Conservation (phyloP, 345 rosid genomes). For the Psidium friedrichsthalianum region DNA sequence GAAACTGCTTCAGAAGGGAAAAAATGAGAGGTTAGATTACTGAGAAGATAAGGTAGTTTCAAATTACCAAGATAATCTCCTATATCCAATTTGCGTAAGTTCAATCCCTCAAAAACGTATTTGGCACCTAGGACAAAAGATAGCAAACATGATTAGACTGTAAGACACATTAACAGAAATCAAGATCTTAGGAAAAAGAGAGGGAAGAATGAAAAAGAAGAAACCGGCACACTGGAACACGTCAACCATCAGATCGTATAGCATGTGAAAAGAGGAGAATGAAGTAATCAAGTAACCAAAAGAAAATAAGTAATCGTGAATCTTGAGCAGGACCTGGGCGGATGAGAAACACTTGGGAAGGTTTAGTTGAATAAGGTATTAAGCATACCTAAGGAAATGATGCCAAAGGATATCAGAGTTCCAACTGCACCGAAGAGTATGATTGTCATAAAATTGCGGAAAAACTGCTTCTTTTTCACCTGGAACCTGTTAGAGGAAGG, state of each 20-base stretch:
- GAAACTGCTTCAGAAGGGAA: background rate
- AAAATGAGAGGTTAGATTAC: background rate
- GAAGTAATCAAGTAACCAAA: background rate
- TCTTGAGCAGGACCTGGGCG: background rate
- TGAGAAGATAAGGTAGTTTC: background rate
- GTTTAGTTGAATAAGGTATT: background rate
- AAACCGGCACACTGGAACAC: background rate
- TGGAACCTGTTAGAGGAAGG: conserved; percentile 52
- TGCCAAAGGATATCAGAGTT: conserved; percentile 74
- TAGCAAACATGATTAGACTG: background rate
- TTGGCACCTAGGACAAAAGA: conserved; percentile 44
- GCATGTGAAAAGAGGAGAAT: background rate
- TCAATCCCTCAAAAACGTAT: conserved; percentile 60
- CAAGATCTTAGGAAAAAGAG: background rate
- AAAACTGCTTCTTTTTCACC: conserved; percentile 98
- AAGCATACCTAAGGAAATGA: conserved; percentile 64
- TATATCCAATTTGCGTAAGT: conserved; percentile 46
- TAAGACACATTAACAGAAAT: background rate
- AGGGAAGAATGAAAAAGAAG: background rate
- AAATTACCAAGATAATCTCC: conserved; percentile 74
- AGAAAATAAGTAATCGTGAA: background rate
- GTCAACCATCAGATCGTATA: background rate
- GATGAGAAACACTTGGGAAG: background rate
- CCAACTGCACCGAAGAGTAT: conserved; percentile 91
- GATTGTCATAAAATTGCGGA: conserved; percentile 93